Evolutionary conservation across 805 yeast species (phyloP), one percentile per base, ranked within the genome.

Genomic region (Kodamaea nitidulidarum): DNA sequence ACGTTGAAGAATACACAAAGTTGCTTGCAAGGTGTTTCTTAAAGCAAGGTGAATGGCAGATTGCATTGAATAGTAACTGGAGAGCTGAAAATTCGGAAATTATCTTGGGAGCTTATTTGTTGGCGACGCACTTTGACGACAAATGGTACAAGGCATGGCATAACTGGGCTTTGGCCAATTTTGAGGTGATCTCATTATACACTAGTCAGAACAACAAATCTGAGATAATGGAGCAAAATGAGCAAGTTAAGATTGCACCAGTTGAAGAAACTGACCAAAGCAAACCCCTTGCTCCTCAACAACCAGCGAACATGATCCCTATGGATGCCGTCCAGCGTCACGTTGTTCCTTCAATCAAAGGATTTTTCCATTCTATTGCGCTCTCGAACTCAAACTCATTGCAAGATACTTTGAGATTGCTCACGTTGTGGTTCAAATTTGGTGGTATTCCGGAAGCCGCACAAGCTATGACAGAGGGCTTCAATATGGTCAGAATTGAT

Each of bases 61-160:
- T 91, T 44, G 81, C 84, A 0, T 63, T 91, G 48, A 83, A 84
- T 42, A 75, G 71, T 35, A 78, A 78, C 46, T 91, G 98, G 98
- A 75, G 86, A 44, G 73, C 79, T 7, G 84, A 81, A 45, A 70
- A 73, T 26, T 80, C 90, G 1, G 90, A 88, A 32, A 84, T 90
- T 1, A 88, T 93, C 47, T 65, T 93, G 43, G 96, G 97, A 9
- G 88, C 97, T 0, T 93, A 87, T 57, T 66, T 93, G 40, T 70
- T 93, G 47, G 98, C 98, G 0, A 91, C 98, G 0, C 96, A 90
- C 57, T 91, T 93, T 60, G 97, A 93, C 57, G 72, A 77, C 25
- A 75, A 77, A 16, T 93, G 98, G 96, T 93, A 93, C 55, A 93
- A 95, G 56, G 98, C 98, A 12, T 95, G 98, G 98, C 99, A 93